Evolutionary conservation across 2,329 filamentous ascomycete species (phyloP).

Genomic region (Aspergillus pseudotamarii): DNA sequence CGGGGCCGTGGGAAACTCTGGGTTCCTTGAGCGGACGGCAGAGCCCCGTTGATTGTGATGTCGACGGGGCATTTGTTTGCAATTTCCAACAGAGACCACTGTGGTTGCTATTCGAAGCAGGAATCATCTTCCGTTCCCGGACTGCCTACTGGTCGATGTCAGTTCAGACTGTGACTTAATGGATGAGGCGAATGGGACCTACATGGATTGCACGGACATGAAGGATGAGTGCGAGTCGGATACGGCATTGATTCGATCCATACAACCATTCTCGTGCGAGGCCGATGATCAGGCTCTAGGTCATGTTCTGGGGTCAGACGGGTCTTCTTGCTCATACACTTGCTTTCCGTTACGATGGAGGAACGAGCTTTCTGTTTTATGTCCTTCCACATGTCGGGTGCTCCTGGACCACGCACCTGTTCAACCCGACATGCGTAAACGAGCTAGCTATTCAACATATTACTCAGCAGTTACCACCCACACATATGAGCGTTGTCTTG

Average conservation of each 20-base stretch:
- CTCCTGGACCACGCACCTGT: background rate
- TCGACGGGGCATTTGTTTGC: slow-evolving; percentile 27
- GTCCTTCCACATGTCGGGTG: slow-evolving; percentile 9
- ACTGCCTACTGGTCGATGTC: slow-evolving; percentile 23
- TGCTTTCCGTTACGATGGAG: slow-evolving; percentile 9
- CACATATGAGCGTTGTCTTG: background rate
- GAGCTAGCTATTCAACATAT: slow-evolving; percentile 8
- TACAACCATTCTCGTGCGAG: slow-evolving; percentile 13
- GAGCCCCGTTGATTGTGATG: slow-evolving; percentile 19
- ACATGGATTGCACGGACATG: slow-evolving; percentile 20
- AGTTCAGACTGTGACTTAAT: slow-evolving; percentile 20
- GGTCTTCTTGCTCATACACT: slow-evolving; percentile 5
- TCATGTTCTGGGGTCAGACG: background rate
- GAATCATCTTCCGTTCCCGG: slow-evolving; percentile 21
- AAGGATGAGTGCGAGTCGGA: slow-evolving; percentile 20
- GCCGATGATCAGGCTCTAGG: slow-evolving; percentile 5
- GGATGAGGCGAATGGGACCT: slow-evolving; percentile 23
- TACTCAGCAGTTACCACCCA: slow-evolving; percentile 1
- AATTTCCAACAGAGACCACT: slow-evolving; percentile 22
- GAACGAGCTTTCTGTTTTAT: slow-evolving; percentile 8
- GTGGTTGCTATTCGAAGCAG: slow-evolving; percentile 25
- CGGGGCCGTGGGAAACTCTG: slow-evolving; percentile 48
- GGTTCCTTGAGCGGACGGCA: slow-evolving; percentile 43
- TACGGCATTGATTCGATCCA: slow-evolving; percentile 21
- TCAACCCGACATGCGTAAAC: slow-evolving; percentile 2